Base-by-base conservation (phyloP, 805 yeast species). In the Wickerhamomyces mucosus region DNA sequence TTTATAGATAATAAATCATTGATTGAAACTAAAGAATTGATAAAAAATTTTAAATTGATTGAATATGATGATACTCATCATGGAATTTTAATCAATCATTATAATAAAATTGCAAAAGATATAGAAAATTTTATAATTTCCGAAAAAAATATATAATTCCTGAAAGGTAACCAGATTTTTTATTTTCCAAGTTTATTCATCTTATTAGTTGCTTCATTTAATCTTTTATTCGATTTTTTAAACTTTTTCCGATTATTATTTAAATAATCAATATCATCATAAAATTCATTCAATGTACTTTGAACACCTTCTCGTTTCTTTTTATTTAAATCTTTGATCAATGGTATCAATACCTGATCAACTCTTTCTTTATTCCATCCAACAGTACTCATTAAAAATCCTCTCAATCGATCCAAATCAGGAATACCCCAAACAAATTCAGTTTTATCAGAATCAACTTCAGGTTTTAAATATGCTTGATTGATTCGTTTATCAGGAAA, bases 361-460 rank as follows among this genome's bases (percentile, higher is more conserved):
- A 84, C 78, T 36, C 72, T 67, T 7, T 67, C 75, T 45, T 74
- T 75, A 3, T 69, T 59, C 96, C 99, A 94, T 3, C 88, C 86
- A 7, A 86, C 75, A 27, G 73, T 73, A 28, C 58, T 62, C 68
- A 69, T 70, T 53, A 92, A 60, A 43, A 71, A 88, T 1, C 72
- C 63, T 19, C 96, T 59, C 31, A 92, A 59, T 41, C 73, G 75
- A 44, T 86, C 96, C 36, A 88, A 56, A 50, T 83, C 85, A 0
- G 96, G 96, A 3, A 63, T 58, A 0, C 96, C 97, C 98, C 98
- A 92, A 28, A 69, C 69, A 56, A 92, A 88, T 33, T 69, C 66
- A 0, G 88, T 80, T 28, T 61, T 59, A 50, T 88, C 96, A 24
- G 65, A 65, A 51, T 92, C 97, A 4, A 92, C 95, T 21, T 78